Evolutionary conservation across 805 yeast genomes (phyloP).

Genomic region (Grigorovia jiainica): DNA sequence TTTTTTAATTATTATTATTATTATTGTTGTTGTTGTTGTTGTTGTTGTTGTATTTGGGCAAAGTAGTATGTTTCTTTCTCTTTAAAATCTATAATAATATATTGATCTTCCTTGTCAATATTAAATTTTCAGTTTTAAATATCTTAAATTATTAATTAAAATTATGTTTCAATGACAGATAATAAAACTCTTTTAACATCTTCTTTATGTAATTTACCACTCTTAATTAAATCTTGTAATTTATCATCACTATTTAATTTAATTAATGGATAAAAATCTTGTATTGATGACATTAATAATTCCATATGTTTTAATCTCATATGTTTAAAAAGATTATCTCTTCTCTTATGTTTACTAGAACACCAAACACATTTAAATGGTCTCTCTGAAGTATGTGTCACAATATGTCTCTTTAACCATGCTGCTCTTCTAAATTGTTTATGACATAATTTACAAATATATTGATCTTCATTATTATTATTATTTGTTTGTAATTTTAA

Average conservation of each 20-base stretch:
- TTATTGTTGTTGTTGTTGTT: no score
- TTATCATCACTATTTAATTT: constrained; percentile 3
- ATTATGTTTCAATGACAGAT: neutral
- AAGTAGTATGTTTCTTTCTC: no score
- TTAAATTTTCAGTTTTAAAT: no score
- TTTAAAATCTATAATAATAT: no score
- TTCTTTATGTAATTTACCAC: constrained; percentile 17
- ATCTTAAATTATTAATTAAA: neutral
- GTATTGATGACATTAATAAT: constrained; percentile 12
- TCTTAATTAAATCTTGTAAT: constrained; percentile 7
- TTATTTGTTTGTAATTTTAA: neutral
- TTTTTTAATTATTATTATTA: no score
- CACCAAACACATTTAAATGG: constrained; percentile 26
- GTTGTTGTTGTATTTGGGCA: no score
- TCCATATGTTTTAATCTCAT: constrained; percentile 25
- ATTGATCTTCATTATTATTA: neutral
- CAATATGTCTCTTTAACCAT: constrained; percentile 26
- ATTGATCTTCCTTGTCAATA: no score
- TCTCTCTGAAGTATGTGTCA: constrained; percentile 23
- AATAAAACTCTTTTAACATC: constrained; percentile 16
- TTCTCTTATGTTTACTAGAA: constrained; percentile 25
- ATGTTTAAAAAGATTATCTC: constrained; percentile 27
- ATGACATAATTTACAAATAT: constrained; percentile 22
- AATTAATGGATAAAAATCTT: constrained; percentile 4
- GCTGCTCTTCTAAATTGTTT: constrained; percentile 24